Conservation (phyloP, 73 alveolate genomes). For the Symbiodinium pilosum region DNA sequence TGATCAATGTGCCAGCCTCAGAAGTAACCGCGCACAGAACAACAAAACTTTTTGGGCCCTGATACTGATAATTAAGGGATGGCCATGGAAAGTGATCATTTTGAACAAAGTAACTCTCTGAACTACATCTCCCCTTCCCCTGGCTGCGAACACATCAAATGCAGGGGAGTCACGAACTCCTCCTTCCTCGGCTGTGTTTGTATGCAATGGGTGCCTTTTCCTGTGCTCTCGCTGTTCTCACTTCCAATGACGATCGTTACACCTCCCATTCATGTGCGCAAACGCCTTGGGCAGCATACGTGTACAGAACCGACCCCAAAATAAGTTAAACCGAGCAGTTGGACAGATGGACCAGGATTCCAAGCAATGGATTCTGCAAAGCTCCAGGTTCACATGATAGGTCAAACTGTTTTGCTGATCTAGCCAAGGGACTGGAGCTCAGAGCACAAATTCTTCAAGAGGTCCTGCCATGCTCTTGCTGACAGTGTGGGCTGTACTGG, state of each 20-base stretch:
- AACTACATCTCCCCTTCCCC: not conserved
- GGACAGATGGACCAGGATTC: too few relatives aligned
- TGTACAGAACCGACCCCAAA: too few relatives aligned
- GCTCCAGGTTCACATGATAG: not conserved
- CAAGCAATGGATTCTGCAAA: too few relatives aligned
- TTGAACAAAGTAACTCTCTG: not conserved
- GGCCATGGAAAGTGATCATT: not conserved
- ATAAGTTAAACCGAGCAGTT: too few relatives aligned
- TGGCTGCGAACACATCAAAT: too few relatives aligned
- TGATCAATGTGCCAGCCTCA: slow-evolving; percentile 87
- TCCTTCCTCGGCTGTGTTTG: not conserved
- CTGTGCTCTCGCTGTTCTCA: too few relatives aligned
- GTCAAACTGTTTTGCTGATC: too few relatives aligned
- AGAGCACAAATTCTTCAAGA: slow-evolving; percentile 46
- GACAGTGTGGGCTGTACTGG: not conserved
- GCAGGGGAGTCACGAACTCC: not conserved
- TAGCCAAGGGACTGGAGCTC: slow-evolving; percentile 48
- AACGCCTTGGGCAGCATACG: too few relatives aligned
- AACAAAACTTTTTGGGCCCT: not conserved
- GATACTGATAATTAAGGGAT: not conserved
- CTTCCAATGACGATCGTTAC: too few relatives aligned
- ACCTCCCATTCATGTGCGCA: too few relatives aligned
- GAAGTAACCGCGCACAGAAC: not conserved
- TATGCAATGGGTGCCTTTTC: too few relatives aligned
- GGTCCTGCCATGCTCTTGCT: slow-evolving; percentile 47